Percentiles rank a stretch among this genome's conserved stretches.
These are phyloP conservation scores for Trichoderma lentiforme DNA, from an alignment of 2,329 filamentous ascomycete species.

Conservation along the genomic window DNA sequence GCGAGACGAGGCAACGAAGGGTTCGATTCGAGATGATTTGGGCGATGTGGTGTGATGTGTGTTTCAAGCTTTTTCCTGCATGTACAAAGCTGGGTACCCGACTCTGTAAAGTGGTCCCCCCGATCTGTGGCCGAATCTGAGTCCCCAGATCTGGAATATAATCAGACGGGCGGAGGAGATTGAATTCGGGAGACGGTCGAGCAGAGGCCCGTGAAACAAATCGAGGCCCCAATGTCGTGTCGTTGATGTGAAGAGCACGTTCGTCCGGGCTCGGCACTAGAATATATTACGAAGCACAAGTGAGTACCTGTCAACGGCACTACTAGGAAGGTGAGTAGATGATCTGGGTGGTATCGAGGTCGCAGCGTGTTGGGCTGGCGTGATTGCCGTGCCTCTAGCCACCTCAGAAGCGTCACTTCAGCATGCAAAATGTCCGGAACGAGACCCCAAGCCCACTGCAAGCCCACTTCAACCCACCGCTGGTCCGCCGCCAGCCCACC, in stretches of 20 bases:
- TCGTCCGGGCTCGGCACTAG: background rate
- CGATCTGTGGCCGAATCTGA: background rate
- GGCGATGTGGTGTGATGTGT: background rate
- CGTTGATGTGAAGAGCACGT: background rate
- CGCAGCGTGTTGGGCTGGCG: conserved; percentile 1
- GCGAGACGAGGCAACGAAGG: background rate
- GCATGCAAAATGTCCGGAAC: conserved; percentile 14
- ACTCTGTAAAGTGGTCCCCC: conserved; percentile 1
- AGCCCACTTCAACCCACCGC: conserved; percentile 10
- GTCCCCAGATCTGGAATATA: background rate
- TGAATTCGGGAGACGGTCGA: background rate
- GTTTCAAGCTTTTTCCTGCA: background rate
- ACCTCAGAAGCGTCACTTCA: conserved; percentile 11
- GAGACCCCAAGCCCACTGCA: background rate
- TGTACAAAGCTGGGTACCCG: background rate
- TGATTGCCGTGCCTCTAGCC: background rate
- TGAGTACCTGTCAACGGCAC: background rate
- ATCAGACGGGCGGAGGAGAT: background rate
- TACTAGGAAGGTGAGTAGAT: background rate
- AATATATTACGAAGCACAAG: background rate
- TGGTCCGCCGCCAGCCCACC: conserved; percentile 1
- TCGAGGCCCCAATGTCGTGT: background rate
- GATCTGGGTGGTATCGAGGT: conserved; percentile 4
- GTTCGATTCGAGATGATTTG: background rate
- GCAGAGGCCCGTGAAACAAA: background rate